phyloP scores from a whole-genome alignment of 805 yeast species.

The Kuraishia hungarica region DNA sequence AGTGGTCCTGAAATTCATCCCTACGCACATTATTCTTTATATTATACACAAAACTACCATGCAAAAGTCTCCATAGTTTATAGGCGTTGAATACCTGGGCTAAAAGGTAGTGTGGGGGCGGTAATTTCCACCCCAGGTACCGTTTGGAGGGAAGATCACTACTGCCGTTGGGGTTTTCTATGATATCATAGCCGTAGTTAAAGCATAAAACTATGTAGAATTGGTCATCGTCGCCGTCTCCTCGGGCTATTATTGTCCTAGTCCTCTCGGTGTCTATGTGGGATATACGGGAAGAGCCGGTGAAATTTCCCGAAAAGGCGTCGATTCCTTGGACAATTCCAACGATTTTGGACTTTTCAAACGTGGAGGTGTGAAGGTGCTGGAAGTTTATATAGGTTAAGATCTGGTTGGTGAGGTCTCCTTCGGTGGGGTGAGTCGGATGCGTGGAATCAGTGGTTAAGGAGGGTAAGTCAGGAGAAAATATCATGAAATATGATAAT shows the following conservation, averaged over 20 bases:
- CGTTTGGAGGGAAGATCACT: slow-evolving; percentile 4
- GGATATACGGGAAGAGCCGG: background rate
- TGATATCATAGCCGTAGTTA: background rate
- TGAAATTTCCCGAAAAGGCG: slow-evolving; percentile 1
- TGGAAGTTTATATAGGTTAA: slow-evolving; percentile 1
- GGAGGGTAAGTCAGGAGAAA: background rate
- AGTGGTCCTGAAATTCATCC: slow-evolving; percentile 6
- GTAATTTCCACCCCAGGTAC: slow-evolving; percentile 18
- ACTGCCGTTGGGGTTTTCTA: slow-evolving; percentile 9
- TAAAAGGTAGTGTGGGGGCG: slow-evolving; percentile 23
- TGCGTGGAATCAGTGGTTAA: background rate
- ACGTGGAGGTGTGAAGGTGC: background rate
- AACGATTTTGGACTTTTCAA: background rate
- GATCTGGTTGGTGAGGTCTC: background rate
- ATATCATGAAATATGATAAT: background rate
- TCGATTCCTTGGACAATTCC: slow-evolving; percentile 4
- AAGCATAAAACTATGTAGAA: background rate
- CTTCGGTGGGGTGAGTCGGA: background rate
- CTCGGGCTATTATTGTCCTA: background rate
- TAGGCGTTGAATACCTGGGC: slow-evolving; percentile 21
- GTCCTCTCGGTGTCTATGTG: slow-evolving; percentile 4
- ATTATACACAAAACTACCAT: slow-evolving; percentile 18
- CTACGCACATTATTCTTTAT: slow-evolving; percentile 7
- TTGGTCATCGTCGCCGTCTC: background rate
- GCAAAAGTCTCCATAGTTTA: slow-evolving; percentile 22